Evolutionary conservation across 345 rosid genomes (phyloP), one percentile per base, ranked within the genome.

Genomic region (Raphanus sativus): DNA sequence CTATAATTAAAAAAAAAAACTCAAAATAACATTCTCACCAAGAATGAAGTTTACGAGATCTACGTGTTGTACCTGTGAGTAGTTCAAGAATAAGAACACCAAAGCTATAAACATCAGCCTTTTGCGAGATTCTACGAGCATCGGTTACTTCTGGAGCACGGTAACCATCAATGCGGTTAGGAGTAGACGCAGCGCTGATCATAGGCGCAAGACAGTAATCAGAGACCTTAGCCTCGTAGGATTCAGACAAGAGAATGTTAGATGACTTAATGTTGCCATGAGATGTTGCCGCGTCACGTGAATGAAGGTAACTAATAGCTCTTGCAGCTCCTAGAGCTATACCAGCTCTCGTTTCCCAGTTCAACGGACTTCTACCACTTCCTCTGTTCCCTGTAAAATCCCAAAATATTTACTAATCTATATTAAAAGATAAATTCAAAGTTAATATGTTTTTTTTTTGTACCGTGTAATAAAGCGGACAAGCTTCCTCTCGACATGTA

Each of bases 251-350:
- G 6, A 95, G 94, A 79, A 95, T 77, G 74, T 92, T 95, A 6
- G 97, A 90, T 7, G 99, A 95, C 77, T 92, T 95, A 64, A 95
- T 87, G 81, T 90, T 95, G 64, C 99, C 99, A 62, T 95, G 99
- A 77, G 92, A 92, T 63, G 85, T 81, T 29, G 70, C 71, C 7
- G 91, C 65, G 45, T 91, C 97, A 34, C 77, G 84, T 1, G 98
- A 89, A 75, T 95, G 99, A 48, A 95, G 85, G 82, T 95, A 86
- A 5, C 87, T 84, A 54, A 95, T 87, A 0, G 90, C 98, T 58
- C 83, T 90, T 1, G 96, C 91, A 1, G 96, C 89, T 80, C 96
- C 97, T 60, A 90, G 83, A 8, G 97, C 98, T 64, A 92, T 84
- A 54, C 80, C 28, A 7, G 88, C 86, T 76, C 99, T 86, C 21